phyloP scores from a whole-genome alignment of 2,329 filamentous ascomycete species.

The Helotiales sp. region DNA sequence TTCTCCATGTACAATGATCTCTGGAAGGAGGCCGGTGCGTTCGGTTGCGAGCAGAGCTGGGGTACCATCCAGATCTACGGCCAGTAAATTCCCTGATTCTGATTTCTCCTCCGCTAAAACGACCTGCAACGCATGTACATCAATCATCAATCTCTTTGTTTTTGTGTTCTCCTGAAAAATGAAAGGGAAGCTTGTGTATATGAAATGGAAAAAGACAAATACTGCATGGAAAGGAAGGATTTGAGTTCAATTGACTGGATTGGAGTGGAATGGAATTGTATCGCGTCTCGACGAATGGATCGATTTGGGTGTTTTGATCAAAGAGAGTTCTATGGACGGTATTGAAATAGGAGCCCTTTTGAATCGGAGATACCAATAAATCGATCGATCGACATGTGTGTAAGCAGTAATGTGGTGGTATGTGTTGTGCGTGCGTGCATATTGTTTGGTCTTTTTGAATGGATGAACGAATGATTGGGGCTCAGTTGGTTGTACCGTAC shows the following conservation, averaged over 20 bases:
- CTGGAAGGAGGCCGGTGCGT: constrained; percentile 78
- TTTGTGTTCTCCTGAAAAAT: not conserved
- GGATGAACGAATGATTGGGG: not conserved
- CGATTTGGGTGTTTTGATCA: not conserved
- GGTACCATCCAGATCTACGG: constrained; percentile 51
- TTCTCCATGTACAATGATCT: constrained; percentile 80
- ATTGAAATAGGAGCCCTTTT: constrained; percentile 1
- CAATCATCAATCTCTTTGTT: not conserved
- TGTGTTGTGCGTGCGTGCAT: not conserved
- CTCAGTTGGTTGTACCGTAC: not conserved
- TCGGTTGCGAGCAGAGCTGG: constrained; percentile 81
- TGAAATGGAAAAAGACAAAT: constrained; percentile 2
- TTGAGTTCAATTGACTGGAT: not conserved
- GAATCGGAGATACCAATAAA: not conserved
- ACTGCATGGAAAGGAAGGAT: not conserved
- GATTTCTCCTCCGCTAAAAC: not conserved
- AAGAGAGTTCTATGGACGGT: not conserved
- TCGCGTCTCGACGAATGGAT: not conserved
- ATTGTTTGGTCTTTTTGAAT: not conserved
- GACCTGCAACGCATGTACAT: not conserved
- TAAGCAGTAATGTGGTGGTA: not conserved
- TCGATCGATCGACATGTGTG: not conserved
- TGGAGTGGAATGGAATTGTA: not conserved
- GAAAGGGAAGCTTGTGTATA: constrained; percentile 8
- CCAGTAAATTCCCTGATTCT: not conserved